These are phyloP conservation scores for Tricladium varicosporioides DNA, from an alignment of 2,329 filamentous ascomycete genomes.

Conservation along the genomic window DNA sequence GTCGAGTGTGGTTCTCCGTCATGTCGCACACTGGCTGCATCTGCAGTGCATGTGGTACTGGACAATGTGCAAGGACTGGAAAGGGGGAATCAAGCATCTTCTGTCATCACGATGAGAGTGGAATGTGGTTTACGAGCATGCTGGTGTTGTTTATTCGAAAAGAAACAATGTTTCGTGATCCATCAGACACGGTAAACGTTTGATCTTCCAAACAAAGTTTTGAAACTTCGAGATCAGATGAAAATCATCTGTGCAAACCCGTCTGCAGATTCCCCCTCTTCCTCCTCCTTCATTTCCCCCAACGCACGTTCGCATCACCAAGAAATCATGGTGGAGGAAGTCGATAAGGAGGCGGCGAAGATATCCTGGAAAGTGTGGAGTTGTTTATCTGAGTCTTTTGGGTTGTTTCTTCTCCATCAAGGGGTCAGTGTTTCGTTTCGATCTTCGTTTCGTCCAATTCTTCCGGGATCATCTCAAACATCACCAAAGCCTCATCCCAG, in stretches of 20 bases:
- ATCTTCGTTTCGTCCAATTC: neutral
- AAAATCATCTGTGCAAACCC: neutral
- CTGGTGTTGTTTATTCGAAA: neutral
- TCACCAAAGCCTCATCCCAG: neutral
- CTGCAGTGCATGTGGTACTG: no score
- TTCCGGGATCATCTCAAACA: conserved; percentile 1
- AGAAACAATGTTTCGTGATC: neutral
- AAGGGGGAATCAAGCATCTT: no score
- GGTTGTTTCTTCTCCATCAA: neutral
- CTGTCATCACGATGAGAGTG: no score
- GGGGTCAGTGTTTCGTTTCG: conserved; percentile 5
- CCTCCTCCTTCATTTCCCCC: neutral
- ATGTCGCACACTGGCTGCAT: no score
- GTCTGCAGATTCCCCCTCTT: neutral
- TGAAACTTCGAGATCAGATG: neutral
- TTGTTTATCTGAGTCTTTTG: neutral
- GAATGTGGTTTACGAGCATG: neutral
- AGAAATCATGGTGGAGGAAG: no score
- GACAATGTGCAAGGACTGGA: no score
- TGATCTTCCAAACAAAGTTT: neutral
- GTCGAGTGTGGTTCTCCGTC: no score
- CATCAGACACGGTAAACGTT: neutral
- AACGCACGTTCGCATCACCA: neutral
- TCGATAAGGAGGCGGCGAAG: no score
- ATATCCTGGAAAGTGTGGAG: no score